Percentiles rank a stretch among this genome's conserved stretches.
These are phyloP conservation scores for Claviceps fusiformis DNA, from an alignment of 2,329 filamentous ascomycete species.

Conservation along the genomic window DNA sequence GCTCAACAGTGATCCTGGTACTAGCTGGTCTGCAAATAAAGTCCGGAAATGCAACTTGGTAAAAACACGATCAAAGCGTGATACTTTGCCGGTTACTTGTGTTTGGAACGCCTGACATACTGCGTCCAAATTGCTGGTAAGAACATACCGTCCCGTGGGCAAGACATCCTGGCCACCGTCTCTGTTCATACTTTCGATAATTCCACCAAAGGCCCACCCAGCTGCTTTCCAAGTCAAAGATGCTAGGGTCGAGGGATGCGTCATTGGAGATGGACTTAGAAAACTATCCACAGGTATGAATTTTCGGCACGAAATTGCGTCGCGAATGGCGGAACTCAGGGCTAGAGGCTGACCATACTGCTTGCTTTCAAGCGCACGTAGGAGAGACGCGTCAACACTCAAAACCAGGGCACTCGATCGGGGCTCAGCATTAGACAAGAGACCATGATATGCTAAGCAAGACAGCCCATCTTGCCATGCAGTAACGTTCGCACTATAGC, in stretches of 20 bases:
- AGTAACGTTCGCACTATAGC: conserved; percentile 64
- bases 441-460: conserved; percentile 52
- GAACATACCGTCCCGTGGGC: conserved; percentile 48
- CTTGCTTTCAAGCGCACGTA: conserved; percentile 57
- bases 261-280: conserved; percentile 47
- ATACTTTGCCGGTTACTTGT: conserved; percentile 25
- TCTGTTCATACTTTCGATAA: conserved; percentile 47
- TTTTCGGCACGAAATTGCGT: conserved; percentile 55
- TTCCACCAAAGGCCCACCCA: conserved; percentile 59
- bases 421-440: conserved; percentile 26
- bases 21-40: conserved; percentile 39
- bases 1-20: conserved; percentile 37
- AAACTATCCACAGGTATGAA: conserved; percentile 63
- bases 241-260: conserved; percentile 60
- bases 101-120: conserved; percentile 41
- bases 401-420: conserved; percentile 37
- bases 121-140: conserved; percentile 48
- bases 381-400: conserved; percentile 46
- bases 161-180: conserved; percentile 38
- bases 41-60: conserved; percentile 51
- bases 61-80: conserved; percentile 53
- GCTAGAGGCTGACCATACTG: conserved; percentile 73
- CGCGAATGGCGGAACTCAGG: conserved; percentile 61
- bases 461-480: conserved; percentile 68
- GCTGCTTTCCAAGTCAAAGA: conserved; percentile 56